phyloP scores from a whole-genome alignment of 345 rosid species.

The Brassica nigra region DNA sequence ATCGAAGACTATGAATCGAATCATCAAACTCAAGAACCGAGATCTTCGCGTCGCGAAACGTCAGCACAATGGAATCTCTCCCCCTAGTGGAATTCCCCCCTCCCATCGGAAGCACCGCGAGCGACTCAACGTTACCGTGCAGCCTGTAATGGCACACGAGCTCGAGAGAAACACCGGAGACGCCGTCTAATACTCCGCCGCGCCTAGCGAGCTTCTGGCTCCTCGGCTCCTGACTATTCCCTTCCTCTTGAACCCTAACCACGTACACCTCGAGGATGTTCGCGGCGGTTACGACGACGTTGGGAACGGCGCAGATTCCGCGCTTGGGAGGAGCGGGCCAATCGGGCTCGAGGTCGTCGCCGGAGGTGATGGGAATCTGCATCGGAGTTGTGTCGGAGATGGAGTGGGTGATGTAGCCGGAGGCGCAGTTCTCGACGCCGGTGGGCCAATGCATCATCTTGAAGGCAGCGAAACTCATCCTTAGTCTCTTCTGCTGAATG shows the following conservation, averaged over 20 bases:
- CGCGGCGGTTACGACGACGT: constrained; percentile 71
- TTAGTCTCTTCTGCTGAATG: not conserved
- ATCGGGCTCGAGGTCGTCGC: constrained; percentile 70
- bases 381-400: constrained; percentile 54
- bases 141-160: constrained; percentile 90
- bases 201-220: constrained; percentile 57
- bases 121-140: constrained; percentile 90
- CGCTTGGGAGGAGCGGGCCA: constrained; percentile 56
- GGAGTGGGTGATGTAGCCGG: constrained; percentile 83
- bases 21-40: constrained; percentile 93
- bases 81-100: constrained; percentile 64
- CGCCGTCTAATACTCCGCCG: constrained; percentile 75
- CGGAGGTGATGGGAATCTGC: constrained; percentile 53
- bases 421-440: constrained; percentile 76
- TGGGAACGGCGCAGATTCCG: constrained; percentile 70
- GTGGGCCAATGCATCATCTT: constrained; percentile 98
- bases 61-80: constrained; percentile 77
- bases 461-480: constrained; percentile 95
- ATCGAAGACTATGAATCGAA: constrained; percentile 77
- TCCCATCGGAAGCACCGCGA: constrained; percentile 71
- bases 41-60: constrained; percentile 80
- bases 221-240: constrained; percentile 44
- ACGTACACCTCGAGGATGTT: constrained; percentile 83
- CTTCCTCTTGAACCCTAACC: constrained; percentile 81
- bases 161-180: constrained; percentile 81